These are phyloP conservation scores for Metschnikowia santaceciliae DNA, from an alignment of 805 yeast genomes.

Conservation along the genomic window DNA sequence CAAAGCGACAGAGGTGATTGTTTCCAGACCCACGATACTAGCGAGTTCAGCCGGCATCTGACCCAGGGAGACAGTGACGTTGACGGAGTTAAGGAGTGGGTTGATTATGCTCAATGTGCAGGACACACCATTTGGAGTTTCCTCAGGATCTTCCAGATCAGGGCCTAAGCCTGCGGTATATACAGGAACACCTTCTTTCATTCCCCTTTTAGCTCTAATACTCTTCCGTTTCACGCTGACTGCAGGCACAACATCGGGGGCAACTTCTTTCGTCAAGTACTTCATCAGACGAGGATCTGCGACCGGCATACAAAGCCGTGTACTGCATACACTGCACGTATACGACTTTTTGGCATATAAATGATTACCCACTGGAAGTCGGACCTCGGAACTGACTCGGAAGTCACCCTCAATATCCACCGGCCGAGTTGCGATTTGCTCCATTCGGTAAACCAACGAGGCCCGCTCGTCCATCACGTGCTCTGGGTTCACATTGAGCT, in stretches of 20 bases:
- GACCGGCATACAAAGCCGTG: constrained; percentile 24
- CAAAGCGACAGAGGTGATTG: constrained; percentile 10
- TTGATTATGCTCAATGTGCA: constrained; percentile 30
- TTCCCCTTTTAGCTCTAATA: not conserved
- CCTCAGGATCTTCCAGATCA: not conserved
- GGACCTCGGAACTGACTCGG: not conserved
- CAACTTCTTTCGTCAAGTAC: constrained; percentile 27
- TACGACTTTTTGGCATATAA: constrained; percentile 24
- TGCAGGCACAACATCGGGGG: constrained; percentile 33
- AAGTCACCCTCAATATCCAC: constrained; percentile 12
- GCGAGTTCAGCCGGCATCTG: constrained; percentile 15
- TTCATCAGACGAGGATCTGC: constrained; percentile 28
- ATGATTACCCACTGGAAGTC: constrained; percentile 24
- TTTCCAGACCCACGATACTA: not conserved
- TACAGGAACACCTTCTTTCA: not conserved
- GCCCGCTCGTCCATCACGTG: constrained; percentile 7
- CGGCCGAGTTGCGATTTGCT: not conserved
- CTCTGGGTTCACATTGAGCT: constrained; percentile 7
- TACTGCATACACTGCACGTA: constrained; percentile 29
- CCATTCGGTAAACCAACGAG: constrained; percentile 6
- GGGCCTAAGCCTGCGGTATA: too few species aligned
- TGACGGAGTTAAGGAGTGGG: constrained; percentile 23
- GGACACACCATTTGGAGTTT: not conserved
- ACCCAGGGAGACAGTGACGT: constrained; percentile 23
- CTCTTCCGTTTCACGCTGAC: constrained; percentile 18